Evolutionary conservation across 805 yeast species (phyloP).

Genomic region (Wickerhamomyces mucosus): DNA sequence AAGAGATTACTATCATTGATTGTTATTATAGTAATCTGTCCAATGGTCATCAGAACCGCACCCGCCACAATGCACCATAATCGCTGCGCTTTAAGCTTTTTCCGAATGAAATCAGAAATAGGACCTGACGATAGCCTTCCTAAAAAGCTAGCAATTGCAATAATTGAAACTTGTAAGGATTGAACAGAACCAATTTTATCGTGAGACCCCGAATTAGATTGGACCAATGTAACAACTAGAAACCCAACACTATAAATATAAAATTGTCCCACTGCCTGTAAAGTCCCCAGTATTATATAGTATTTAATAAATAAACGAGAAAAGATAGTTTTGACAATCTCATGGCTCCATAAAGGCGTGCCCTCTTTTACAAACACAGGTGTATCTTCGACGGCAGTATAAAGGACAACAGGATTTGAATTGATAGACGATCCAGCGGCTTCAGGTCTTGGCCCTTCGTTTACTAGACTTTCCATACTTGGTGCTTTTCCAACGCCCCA

Average conservation of each 20-base stretch:
- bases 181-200: conserved; percentile 38
- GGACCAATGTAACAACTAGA: conserved; percentile 42
- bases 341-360: conserved; percentile 20
- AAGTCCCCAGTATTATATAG: conserved; percentile 43
- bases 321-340: conserved; percentile 13
- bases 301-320: conserved; percentile 36
- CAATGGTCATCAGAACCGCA: conserved; percentile 25
- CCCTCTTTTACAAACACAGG: conserved; percentile 20
- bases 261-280: conserved; percentile 60
- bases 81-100: conserved; percentile 43
- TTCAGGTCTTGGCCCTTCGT: no score
- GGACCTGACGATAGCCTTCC: conserved; percentile 63
- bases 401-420: conserved; percentile 17
- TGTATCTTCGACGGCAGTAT: conserved; percentile 21
- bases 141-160: conserved; percentile 54
- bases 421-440: no score
- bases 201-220: conserved; percentile 15
- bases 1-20: conserved; percentile 32
- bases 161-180: conserved; percentile 60
- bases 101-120: conserved; percentile 49
- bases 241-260: conserved; percentile 70
- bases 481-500: neutral
- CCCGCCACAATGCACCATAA: conserved; percentile 52
- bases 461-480: conserved; percentile 1
- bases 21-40: conserved; percentile 26